Evolutionary conservation across 169 alveolate genomes (phyloP).

Genomic region (Perkinsus marinus): DNA sequence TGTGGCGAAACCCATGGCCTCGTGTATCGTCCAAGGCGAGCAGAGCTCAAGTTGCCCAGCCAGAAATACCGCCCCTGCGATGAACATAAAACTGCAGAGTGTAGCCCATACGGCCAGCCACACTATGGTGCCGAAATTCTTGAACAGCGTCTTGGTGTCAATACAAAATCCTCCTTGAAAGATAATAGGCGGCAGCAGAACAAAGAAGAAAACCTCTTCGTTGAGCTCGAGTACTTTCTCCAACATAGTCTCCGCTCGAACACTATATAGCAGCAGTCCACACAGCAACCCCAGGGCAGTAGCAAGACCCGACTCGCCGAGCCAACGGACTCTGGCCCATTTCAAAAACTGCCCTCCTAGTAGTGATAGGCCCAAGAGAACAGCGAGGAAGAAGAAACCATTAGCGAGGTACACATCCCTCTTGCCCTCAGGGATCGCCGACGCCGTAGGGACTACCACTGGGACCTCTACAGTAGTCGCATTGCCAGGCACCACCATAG

Average conservation of each 20-base stretch:
- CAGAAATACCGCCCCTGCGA: neutral
- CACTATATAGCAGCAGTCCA: neutral
- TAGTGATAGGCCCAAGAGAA: neutral
- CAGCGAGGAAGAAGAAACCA: neutral
- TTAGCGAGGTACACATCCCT: neutral
- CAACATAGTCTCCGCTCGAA: neutral
- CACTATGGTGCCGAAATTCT: slow-evolving; percentile 24
- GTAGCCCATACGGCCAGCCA: slow-evolving; percentile 26
- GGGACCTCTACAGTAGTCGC: neutral
- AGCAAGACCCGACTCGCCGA: neutral
- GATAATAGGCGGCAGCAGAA: slow-evolving; percentile 27
- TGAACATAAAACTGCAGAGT: neutral
- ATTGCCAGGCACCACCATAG: neutral
- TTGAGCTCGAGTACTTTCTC: slow-evolving; percentile 16
- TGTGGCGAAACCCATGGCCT: slow-evolving; percentile 26
- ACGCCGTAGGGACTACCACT: neutral
- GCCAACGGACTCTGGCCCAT: neutral
- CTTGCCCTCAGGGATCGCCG: neutral
- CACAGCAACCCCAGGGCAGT: neutral
- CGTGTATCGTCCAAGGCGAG: slow-evolving; percentile 11
- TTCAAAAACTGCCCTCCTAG: neutral
- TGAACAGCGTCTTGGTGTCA: neutral
- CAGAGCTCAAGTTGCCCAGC: neutral
- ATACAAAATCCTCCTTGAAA: slow-evolving; percentile 6
- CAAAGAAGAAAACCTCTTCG: slow-evolving; percentile 22